Conservation (phyloP, 257 asterid species). For the Fraxinus pennsylvanica region DNA sequence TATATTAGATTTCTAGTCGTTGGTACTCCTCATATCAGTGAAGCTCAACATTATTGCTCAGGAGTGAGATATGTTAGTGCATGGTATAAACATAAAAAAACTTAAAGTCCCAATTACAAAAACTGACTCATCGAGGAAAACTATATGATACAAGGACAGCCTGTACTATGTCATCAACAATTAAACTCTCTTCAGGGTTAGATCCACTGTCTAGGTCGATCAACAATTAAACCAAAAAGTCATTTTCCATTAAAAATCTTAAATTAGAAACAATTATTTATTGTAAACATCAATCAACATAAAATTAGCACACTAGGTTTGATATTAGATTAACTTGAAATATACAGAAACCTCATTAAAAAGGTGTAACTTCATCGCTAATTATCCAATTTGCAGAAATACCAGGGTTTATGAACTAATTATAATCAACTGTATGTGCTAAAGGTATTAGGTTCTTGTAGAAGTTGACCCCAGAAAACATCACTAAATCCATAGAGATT, state of each 20-base stretch:
- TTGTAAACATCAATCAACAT: too few relatives aligned
- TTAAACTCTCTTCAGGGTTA: slow-evolving; percentile 11
- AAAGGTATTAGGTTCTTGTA: neutral
- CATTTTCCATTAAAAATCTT: too few relatives aligned
- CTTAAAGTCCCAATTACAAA: neutral
- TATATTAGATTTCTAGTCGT: neutral
- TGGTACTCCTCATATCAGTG: neutral
- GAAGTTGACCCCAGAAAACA: neutral
- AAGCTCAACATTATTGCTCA: too few relatives aligned
- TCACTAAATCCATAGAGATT: neutral
- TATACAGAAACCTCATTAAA: slow-evolving; percentile 13
- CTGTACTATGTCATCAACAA: slow-evolving; percentile 5
- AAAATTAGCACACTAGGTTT: too few relatives aligned
- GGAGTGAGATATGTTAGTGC: neutral
- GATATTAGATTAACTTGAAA: neutral
- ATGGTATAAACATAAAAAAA: neutral
- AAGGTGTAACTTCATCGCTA: neutral
- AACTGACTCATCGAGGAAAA: neutral
- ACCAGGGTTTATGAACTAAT: neutral
- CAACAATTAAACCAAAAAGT: too few relatives aligned
- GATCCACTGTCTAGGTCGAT: neutral
- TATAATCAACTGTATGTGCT: neutral
- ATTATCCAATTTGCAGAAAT: neutral
- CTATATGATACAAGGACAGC: slow-evolving; percentile 18
- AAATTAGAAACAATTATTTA: too few relatives aligned